Percentiles rank a stretch among this genome's conserved stretches.
Evolutionary conservation across 306 rosid species (phyloP).

Genomic region (Trifolium fragiferum): DNA sequence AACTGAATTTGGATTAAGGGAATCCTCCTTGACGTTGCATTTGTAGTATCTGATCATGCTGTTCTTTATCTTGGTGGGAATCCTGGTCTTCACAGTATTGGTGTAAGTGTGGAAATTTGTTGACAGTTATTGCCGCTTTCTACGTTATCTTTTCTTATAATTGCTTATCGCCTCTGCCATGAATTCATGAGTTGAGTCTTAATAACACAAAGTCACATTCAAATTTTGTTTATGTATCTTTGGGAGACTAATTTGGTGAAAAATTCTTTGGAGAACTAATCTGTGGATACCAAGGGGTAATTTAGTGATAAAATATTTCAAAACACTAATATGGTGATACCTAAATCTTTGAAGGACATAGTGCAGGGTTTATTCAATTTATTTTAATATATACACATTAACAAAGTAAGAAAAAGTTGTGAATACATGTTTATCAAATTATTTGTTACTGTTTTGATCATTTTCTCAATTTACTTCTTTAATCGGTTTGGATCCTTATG

Average conservation of each 20-base stretch:
- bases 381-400: constrained; percentile 10
- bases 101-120: constrained; percentile 69
- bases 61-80: constrained; percentile 78
- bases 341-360: too few relatives aligned
- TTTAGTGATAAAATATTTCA: not conserved
- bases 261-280: too few relatives aligned
- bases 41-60: constrained; percentile 78
- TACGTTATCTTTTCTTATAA: not conserved
- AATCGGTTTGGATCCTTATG: constrained; percentile 17
- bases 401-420: not conserved
- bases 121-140: constrained; percentile 23
- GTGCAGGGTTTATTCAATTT: not conserved
- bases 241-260: too few relatives aligned
- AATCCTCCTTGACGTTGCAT: constrained; percentile 61
- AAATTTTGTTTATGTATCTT: not conserved
- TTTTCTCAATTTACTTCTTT: not conserved
- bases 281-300: not conserved
- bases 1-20: not conserved
- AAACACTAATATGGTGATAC: not conserved
- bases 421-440: not conserved
- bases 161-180: constrained; percentile 2
- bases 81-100: constrained; percentile 86
- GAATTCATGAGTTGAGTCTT: constrained; percentile 8
- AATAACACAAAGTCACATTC: not conserved
- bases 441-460: not conserved